These are phyloP conservation scores for Venustampulla echinocandica DNA, from an alignment of 495 filamentous ascomycete genomes.

Conservation along the genomic window DNA sequence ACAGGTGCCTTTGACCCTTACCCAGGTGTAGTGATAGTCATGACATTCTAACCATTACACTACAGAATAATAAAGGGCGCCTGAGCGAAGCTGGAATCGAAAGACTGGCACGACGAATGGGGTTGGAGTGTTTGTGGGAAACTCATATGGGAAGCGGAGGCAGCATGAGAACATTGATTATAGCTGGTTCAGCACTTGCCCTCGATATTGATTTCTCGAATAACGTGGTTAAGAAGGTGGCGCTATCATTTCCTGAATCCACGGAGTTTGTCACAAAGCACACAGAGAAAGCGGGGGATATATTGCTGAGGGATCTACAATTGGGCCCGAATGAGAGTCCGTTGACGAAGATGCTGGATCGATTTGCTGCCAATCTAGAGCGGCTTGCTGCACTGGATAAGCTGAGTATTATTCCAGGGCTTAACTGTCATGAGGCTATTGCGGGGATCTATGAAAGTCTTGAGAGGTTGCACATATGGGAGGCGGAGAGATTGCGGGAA, in stretches of 20 bases:
- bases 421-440: constrained; percentile 86
- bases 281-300: constrained; percentile 38
- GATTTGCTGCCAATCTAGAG: constrained; percentile 74
- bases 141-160: constrained; percentile 35
- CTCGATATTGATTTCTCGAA: constrained; percentile 45
- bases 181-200: constrained; percentile 57
- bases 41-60: no score
- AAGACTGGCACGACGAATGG: constrained; percentile 60
- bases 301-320: constrained; percentile 46
- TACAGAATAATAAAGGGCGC: constrained; percentile 40
- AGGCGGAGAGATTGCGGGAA: constrained; percentile 51
- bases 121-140: constrained; percentile 65
- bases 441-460: constrained; percentile 68
- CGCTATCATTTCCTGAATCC: constrained; percentile 37
- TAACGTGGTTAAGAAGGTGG: constrained; percentile 40
- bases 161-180: constrained; percentile 49
- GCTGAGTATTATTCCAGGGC: constrained; percentile 57
- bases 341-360: constrained; percentile 52
- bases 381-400: constrained; percentile 70
- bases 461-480: constrained; percentile 53
- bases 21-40: no score
- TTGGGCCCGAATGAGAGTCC: constrained; percentile 37
- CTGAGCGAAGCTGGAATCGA: constrained; percentile 80
- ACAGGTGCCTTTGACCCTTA: constrained; percentile 13
- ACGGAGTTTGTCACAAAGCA: constrained; percentile 40